Conservation (phyloP, 768 basidiomycete species). For the Naganishia randhawae region DNA sequence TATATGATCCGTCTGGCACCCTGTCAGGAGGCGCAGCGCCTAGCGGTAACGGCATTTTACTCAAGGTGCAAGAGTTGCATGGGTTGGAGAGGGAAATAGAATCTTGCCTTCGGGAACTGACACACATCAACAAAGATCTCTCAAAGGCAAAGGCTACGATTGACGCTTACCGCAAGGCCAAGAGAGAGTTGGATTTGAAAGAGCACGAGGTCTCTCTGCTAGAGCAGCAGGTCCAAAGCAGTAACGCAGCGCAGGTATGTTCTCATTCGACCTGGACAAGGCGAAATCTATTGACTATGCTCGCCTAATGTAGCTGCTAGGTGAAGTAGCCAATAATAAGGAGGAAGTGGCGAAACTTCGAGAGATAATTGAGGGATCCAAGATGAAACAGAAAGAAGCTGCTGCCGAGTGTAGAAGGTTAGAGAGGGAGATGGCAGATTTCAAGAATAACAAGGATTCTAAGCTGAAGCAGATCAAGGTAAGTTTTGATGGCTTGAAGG, state of each 20-base stretch:
- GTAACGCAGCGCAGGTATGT: conserved; percentile 81
- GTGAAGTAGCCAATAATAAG: conserved; percentile 72
- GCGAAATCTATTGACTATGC: neutral
- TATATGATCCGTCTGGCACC: conserved; percentile 93
- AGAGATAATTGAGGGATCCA: conserved; percentile 54
- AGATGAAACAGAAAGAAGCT: conserved; percentile 72
- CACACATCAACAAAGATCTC: conserved; percentile 60
- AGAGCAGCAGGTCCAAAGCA: conserved; percentile 78
- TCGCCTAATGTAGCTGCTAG: conserved; percentile 61
- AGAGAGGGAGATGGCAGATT: conserved; percentile 95
- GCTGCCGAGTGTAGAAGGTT: conserved; percentile 76
- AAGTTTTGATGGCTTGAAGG: conserved; percentile 26
- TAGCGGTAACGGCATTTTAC: conserved; percentile 63
- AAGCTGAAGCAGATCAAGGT: conserved; percentile 93
- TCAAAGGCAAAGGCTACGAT: conserved; percentile 52
- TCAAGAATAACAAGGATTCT: conserved; percentile 97
- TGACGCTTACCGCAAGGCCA: conserved; percentile 54
- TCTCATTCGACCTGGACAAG: neutral
- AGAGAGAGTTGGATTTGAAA: conserved; percentile 78
- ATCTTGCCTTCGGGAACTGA: conserved; percentile 56
- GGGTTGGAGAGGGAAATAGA: conserved; percentile 63
- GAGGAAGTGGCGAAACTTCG: conserved; percentile 56
- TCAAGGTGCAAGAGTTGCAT: conserved; percentile 78
- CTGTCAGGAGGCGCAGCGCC: conserved; percentile 88
- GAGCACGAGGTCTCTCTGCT: conserved; percentile 77